Base-by-base conservation (phyloP, 768 basidiomycete genomes). In the Peribolospora baueri region DNA sequence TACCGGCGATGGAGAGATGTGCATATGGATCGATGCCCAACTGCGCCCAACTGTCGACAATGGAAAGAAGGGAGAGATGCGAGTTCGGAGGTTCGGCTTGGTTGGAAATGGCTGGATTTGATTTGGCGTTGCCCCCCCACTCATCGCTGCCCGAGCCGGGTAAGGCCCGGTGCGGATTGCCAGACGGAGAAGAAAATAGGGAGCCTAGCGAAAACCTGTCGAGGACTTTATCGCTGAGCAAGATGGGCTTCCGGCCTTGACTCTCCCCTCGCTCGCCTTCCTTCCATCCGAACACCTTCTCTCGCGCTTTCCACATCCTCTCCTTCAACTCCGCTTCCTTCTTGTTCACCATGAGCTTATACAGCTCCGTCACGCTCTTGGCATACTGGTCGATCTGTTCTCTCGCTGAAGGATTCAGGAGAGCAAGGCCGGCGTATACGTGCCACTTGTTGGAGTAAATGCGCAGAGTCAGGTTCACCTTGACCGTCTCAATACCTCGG, bases 381-480 rank as follows among this genome's bases (percentile, higher is more conserved):
- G 91, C 80, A 65, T 80, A 98, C 60, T 91, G 86, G 61, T 93
- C 75, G 60, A 98, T 95, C 65, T 95, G 91, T 1, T 73, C 67
- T 46, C 76, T 76, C 0, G 93, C 93, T 8, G 75, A 79, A 4
- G 93, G 91, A 68, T 98, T 97, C 58, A 98, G 76, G 65, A 97
- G 85, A 1, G 91, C 91, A n/a, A 98, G 76, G 2, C 93, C 91
- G 10, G 91, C 91, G 66, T 98, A 98, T 64, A 98, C 91, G 69
- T 98, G 91, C 88, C 88, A 98, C 58, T 87, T 82, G 67, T 88
- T 93, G 48, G 85, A 76, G 68, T 95, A 98, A 63, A 98, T 97
- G 0, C 93, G 84, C 14, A 93, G 76, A 59, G 83, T 79, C 67
- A 95, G 81, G 72, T 98, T 98, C 62, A 87, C 88, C 69, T 98